Percentiles rank a stretch among this genome's conserved stretches.
phyloP scores from a whole-genome alignment of 2,329 filamentous ascomycete genomes.

The Claviceps digitariae region DNA sequence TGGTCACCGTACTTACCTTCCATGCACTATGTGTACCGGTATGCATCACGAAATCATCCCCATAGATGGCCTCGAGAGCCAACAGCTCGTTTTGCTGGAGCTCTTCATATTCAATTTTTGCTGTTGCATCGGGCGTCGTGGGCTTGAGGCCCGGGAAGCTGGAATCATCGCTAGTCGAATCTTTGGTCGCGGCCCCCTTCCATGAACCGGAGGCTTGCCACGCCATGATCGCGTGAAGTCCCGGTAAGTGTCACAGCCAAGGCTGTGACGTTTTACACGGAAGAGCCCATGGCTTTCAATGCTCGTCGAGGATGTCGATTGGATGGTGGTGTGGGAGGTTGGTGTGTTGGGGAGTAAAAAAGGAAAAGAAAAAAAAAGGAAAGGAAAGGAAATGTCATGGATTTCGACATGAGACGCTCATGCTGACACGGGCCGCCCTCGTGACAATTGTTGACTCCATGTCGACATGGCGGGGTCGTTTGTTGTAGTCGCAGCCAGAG shows the following conservation, averaged over 20 bases:
- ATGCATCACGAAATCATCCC: constrained; percentile 71
- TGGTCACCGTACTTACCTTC: constrained; percentile 45
- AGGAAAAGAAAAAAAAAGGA: not conserved
- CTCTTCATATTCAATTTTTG: constrained; percentile 59
- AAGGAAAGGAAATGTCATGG: not conserved
- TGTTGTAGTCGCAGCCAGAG: not conserved
- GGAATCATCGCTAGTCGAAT: constrained; percentile 30
- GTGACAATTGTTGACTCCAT: not conserved
- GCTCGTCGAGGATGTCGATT: not conserved
- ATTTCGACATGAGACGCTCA: not conserved
- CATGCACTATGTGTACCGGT: constrained; percentile 61
- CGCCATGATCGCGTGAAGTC: constrained; percentile 32
- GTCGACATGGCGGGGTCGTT: not conserved
- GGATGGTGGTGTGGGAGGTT: not conserved
- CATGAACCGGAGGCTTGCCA: constrained; percentile 33
- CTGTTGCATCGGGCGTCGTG: constrained; percentile 25
- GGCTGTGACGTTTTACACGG: constrained; percentile 37
- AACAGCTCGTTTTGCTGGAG: constrained; percentile 80
- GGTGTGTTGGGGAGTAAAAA: not conserved
- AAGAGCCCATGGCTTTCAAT: constrained; percentile 27
- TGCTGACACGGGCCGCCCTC: not conserved
- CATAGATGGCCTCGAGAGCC: constrained; percentile 76
- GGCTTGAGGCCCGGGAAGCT: constrained; percentile 38
- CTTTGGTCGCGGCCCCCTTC: constrained; percentile 32
- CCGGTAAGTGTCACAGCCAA: constrained; percentile 35